Conservation (phyloP, 306 rosid genomes). For the Acacia confusa region DNA sequence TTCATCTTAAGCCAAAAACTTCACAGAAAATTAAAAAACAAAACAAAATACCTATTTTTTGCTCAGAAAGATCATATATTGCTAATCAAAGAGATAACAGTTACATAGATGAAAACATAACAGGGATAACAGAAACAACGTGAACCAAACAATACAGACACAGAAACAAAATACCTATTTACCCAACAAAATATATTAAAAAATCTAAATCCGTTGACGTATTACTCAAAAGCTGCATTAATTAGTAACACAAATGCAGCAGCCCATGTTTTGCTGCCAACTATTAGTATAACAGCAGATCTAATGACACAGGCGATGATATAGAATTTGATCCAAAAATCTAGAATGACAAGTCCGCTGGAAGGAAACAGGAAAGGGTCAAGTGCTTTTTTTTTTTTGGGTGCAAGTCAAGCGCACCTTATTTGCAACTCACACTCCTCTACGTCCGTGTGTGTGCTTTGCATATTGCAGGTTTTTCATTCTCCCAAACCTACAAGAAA, state of each 20-base stretch:
- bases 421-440: background rate
- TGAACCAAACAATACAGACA: too few relatives aligned
- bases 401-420: slow-evolving; percentile 6
- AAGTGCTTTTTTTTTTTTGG: background rate
- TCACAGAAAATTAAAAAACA: background rate
- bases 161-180: background rate
- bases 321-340: background rate
- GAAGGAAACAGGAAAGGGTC: background rate
- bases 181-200: background rate
- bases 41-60: background rate
- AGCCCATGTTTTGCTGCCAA: too few relatives aligned
- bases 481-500: background rate
- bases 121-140: too few relatives aligned
- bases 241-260: background rate
- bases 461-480: background rate
- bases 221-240: background rate
- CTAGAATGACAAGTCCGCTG: background rate
- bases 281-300: background rate
- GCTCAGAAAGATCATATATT: too few relatives aligned
- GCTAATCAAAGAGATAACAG: too few relatives aligned
- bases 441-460: background rate
- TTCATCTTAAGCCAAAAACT: background rate
- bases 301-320: background rate
- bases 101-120: too few relatives aligned
- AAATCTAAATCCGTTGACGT: background rate